Percentiles rank a stretch among this genome's conserved stretches.
Evolutionary conservation across 2,329 filamentous ascomycete species (phyloP).

Genomic region (Fusarium brevicatenulatum): DNA sequence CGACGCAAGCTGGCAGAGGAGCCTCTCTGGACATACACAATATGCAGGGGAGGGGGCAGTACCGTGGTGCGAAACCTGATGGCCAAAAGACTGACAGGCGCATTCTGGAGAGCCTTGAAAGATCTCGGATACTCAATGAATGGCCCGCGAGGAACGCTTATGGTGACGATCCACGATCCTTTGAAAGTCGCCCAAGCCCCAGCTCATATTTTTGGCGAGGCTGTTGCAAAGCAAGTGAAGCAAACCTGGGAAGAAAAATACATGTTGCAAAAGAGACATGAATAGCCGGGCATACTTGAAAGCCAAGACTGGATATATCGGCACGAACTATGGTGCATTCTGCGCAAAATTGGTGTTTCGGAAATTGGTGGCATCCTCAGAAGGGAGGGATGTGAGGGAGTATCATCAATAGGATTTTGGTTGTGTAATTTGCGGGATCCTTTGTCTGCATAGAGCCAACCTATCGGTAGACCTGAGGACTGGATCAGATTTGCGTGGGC

Average conservation of each 20-base stretch:
- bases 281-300: neutral
- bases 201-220: conserved; percentile 38
- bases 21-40: conserved; percentile 49
- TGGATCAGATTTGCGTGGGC: neutral
- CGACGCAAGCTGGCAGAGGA: conserved; percentile 40
- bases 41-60: conserved; percentile 11
- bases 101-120: conserved; percentile 44
- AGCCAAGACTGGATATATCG: neutral
- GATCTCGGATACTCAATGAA: conserved; percentile 40
- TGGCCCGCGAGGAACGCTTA: conserved; percentile 32
- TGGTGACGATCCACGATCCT: conserved; percentile 24
- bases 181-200: conserved; percentile 33
- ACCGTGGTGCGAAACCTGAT: conserved; percentile 44
- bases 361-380: neutral
- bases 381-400: neutral
- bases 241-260: conserved; percentile 28
- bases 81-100: conserved; percentile 40
- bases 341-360: neutral
- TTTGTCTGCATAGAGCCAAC: neutral
- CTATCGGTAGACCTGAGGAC: neutral
- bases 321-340: too few relatives aligned
- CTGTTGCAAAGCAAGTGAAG: conserved; percentile 34
- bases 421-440: neutral
- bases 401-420: neutral
- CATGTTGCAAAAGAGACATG: neutral